Evolutionary conservation across 345 rosid species (phyloP).

Genomic region (Erodium maritimum): DNA sequence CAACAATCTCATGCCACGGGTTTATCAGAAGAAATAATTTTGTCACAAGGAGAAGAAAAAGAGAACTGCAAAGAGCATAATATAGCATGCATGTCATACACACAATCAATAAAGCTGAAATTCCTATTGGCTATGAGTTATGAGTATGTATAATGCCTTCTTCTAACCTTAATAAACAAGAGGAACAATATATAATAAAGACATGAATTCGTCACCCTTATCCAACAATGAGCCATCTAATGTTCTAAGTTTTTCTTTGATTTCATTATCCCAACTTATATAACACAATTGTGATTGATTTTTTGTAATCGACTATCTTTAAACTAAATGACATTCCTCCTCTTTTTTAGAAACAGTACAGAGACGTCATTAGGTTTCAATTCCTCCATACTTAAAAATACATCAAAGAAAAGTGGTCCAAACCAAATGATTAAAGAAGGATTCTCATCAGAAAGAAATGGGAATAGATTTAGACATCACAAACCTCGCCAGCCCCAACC

Average conservation of each 20-base stretch:
- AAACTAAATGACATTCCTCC: neutral
- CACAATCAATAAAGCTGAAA: neutral
- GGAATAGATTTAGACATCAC: constrained; percentile 19
- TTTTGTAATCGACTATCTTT: neutral
- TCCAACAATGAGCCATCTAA: neutral
- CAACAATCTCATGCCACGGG: neutral
- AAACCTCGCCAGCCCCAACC: constrained; percentile 98
- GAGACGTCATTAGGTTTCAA: neutral
- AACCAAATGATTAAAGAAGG: neutral
- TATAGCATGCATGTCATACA: neutral
- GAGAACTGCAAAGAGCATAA: neutral
- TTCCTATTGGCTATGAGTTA: neutral
- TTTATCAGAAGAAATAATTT: neutral
- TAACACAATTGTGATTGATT: neutral
- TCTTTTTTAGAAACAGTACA: neutral
- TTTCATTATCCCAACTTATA: neutral
- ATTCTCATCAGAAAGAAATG: neutral
- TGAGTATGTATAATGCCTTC: neutral
- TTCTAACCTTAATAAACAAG: neutral
- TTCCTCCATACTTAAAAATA: neutral
- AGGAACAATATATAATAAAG: neutral
- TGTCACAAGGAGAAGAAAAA: neutral
- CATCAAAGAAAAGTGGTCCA: neutral
- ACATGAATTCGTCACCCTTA: too few species aligned
- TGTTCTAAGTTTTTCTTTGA: neutral